A percentile compares a stretch with the other conserved stretches of the same genome.
phyloP scores from a whole-genome alignment of 192 early-diverging fungal species.

The Cladochytrium replicatum region DNA sequence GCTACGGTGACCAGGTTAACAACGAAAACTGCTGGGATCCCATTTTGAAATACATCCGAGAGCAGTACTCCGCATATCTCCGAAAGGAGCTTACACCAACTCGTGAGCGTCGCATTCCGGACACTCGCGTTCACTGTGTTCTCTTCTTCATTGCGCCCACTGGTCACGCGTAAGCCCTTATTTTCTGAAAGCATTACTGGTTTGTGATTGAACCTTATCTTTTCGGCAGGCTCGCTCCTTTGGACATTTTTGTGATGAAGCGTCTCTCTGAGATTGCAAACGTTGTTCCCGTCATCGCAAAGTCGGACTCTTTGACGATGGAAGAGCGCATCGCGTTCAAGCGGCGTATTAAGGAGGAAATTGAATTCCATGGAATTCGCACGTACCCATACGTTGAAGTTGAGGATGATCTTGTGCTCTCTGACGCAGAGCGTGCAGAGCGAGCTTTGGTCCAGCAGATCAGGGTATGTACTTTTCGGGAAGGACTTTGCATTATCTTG shows the following conservation, averaged over 20 bases:
- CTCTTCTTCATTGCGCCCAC: slow-evolving; percentile 95
- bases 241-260: slow-evolving; percentile 96
- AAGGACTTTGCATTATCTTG: too few relatives aligned
- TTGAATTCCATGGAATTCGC: slow-evolving; percentile 86
- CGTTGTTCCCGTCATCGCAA: slow-evolving; percentile 91
- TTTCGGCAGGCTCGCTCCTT: slow-evolving; percentile 65
- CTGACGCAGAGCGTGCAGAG: slow-evolving; percentile 76
- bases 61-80: slow-evolving; percentile 92
- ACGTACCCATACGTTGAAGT: slow-evolving; percentile 70
- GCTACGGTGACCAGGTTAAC: slow-evolving; percentile 97
- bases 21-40: slow-evolving; percentile 98
- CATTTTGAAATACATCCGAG: slow-evolving; percentile 98
- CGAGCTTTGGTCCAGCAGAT: slow-evolving; percentile 56
- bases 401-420: slow-evolving; percentile 36
- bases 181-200: neutral
- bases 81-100: slow-evolving; percentile 71
- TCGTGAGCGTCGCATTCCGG: slow-evolving; percentile 83
- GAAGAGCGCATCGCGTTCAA: slow-evolving; percentile 87
- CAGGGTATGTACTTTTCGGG: slow-evolving; percentile 37
- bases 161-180: slow-evolving; percentile 71
- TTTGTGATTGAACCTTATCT: too few relatives aligned
- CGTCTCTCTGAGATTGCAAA: slow-evolving; percentile 90
- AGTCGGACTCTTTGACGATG: slow-evolving; percentile 87
- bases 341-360: slow-evolving; percentile 55
- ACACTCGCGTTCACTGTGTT: slow-evolving; percentile 91